Percentiles rank a stretch among this genome's conserved stretches.
These are phyloP conservation scores for Pythium brachiatum DNA, from an alignment of 352 stramenopile genomes.

Conservation along the genomic window DNA sequence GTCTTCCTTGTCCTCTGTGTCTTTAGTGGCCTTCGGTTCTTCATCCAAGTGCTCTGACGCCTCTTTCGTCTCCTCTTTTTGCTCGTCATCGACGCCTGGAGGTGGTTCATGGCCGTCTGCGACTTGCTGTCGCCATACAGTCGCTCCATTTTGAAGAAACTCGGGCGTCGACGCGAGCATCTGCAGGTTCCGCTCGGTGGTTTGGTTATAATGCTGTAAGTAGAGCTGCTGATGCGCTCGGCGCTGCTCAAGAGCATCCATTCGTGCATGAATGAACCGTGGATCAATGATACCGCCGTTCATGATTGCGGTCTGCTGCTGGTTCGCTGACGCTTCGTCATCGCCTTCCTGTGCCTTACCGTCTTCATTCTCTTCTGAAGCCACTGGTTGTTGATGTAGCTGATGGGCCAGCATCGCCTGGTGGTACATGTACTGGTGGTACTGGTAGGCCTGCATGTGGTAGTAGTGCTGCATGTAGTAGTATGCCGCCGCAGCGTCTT, in stretches of 20 bases:
- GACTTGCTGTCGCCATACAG: constrained; percentile 44
- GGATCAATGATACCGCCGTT: constrained; percentile 51
- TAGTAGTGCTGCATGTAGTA: constrained; percentile 36
- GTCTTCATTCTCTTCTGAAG: background rate
- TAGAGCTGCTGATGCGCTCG: constrained; percentile 53
- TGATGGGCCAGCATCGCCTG: constrained; percentile 48
- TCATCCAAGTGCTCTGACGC: background rate
- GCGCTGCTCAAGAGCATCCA: constrained; percentile 50
- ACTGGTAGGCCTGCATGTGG: constrained; percentile 43
- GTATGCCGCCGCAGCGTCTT: constrained; percentile 11
- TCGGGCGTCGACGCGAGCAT: constrained; percentile 44
- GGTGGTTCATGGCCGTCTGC: constrained; percentile 13
- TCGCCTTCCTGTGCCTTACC: constrained; percentile 4
- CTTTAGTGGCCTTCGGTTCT: background rate
- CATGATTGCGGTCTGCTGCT: constrained; percentile 21
- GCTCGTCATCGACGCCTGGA: background rate
- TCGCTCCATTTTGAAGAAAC: constrained; percentile 39
- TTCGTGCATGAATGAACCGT: constrained; percentile 55
- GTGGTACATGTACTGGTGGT: constrained; percentile 67
- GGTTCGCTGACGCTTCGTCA: background rate
- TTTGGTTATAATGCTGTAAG: constrained; percentile 43
- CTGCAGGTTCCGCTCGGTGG: constrained; percentile 52
- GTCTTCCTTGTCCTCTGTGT: background rate
- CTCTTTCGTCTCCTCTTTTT: constrained; percentile 3
- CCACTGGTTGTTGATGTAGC: constrained; percentile 10